phyloP scores from a whole-genome alignment of 164 flowering plant genomes.

The Pachysandra terminalis region DNA sequence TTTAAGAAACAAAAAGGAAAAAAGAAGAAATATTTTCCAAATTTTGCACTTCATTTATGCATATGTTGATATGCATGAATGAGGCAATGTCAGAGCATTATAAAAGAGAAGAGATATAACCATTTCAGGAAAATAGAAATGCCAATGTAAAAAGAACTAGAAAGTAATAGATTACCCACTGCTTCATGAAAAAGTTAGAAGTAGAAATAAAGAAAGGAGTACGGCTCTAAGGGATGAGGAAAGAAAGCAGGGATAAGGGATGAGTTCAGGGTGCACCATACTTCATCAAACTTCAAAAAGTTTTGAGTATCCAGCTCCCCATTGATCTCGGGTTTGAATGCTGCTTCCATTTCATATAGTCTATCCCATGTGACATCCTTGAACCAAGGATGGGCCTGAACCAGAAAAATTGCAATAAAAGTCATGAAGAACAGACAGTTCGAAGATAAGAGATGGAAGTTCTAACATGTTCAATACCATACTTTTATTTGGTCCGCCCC shows the following conservation, averaged over 20 bases:
- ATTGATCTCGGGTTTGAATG: slow-evolving; percentile 84
- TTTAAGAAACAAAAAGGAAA: too few species aligned
- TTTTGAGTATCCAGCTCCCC: slow-evolving; percentile 97
- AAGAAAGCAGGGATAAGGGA: too few species aligned
- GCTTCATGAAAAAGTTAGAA: neutral
- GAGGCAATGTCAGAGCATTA: neutral
- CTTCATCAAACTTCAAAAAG: slow-evolving; percentile 94
- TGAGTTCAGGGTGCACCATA: slow-evolving; percentile 15
- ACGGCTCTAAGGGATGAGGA: too few species aligned
- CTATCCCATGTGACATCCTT: slow-evolving; percentile 77
- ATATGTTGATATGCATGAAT: neutral
- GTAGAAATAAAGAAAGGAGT: neutral
- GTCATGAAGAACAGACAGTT: neutral
- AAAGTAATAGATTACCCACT: neutral
- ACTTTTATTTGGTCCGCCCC: slow-evolving; percentile 85
- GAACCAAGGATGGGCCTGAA: slow-evolving; percentile 98
- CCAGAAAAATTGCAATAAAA: slow-evolving; percentile 12
- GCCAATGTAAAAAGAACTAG: neutral
- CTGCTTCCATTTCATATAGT: slow-evolving; percentile 89
- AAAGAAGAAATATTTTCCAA: neutral
- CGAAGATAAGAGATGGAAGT: neutral
- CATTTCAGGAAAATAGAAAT: too few species aligned
- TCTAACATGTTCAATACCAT: slow-evolving; percentile 11
- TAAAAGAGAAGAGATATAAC: neutral
- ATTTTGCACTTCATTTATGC: neutral